These are phyloP conservation scores for Glycyrrhiza uralensis DNA, from an alignment of 306 rosid genomes.

Conservation along the genomic window DNA sequence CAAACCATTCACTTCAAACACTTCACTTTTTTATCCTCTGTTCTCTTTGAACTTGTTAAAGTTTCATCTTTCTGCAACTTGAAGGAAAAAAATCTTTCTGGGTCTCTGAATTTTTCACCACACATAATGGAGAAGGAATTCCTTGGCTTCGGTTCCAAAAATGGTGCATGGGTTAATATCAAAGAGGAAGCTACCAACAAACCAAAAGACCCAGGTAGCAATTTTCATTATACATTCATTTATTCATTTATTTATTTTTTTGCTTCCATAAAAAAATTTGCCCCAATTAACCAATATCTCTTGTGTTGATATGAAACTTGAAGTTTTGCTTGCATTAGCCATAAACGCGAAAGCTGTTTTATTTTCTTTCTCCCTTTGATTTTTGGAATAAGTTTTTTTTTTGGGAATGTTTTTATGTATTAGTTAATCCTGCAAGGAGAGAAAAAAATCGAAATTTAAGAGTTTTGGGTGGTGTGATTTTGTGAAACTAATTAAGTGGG, in stretches of 20 bases:
- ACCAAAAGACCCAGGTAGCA: conserved; percentile 53
- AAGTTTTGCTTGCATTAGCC: background rate
- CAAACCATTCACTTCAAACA: background rate
- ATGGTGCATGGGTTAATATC: conserved; percentile 14
- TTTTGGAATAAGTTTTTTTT: background rate
- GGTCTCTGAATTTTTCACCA: conserved; percentile 13
- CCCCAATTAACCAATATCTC: background rate
- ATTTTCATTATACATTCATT: background rate
- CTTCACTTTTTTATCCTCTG: background rate
- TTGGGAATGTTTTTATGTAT: background rate
- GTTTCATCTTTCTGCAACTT: background rate
- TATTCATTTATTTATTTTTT: background rate
- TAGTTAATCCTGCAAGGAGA: background rate
- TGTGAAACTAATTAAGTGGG: too few relatives aligned
- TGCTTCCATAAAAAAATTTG: background rate
- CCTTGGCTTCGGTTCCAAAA: conserved; percentile 54
- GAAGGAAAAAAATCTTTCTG: background rate
- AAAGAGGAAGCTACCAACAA: conserved; percentile 41
- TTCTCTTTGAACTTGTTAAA: background rate
- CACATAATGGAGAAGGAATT: conserved; percentile 69
- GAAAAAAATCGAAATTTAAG: background rate
- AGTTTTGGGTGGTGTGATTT: conserved; percentile 1
- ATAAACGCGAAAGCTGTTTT: background rate
- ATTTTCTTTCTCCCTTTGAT: background rate
- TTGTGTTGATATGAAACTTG: background rate